Evolutionary conservation across 495 filamentous ascomycete genomes (phyloP), one percentile per base, ranked within the genome.

Genomic region (Penicillium bovifimosum): DNA sequence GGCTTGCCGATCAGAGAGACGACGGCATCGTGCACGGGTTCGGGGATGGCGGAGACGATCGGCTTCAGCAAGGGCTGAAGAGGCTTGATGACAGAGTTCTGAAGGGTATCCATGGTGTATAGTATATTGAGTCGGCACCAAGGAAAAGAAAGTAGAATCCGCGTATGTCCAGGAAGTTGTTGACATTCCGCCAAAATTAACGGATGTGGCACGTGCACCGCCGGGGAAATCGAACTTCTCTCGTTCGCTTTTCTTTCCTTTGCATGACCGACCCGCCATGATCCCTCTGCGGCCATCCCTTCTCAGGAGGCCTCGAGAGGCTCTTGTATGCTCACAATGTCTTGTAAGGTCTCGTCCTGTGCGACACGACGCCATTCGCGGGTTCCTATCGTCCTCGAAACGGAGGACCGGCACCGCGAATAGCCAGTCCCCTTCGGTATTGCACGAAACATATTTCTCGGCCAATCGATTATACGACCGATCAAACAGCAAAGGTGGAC

Each of bases 11-110:
- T 80, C 67, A 97, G 79, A 38, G 86, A 84, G 55, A 86, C 71
- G 62, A 87, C 85, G 35, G 86, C 76, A 71, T 89, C 77, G 68
- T 80, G 79, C 67, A 97, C 76, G 13, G 88, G 88, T 17, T 79
- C 65, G 18, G 93, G 93, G 45, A 97, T 82, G 61, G 82, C 84
- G 58, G 85, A 78, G 46, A 89, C 89, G 54, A 95, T 74, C 42
- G 90, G 90, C 63, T 85, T 85, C 56, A 95, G 76, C 47, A 74
- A 59, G 2, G 76, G 75, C 59, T 84, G 83, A 60, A 96, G 73
- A 45, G 80, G 78, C 36, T 80, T 73, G 62, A 85, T 74, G 41
- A 91, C 65, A 39, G 78, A 68, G 41, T 64, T 69, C 50, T 76
- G 72, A 35, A 76, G 50, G 17, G 56, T 55, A 45, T 77, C 73